phyloP scores from a whole-genome alignment of 805 yeast species.

The Brettanomyces naardenensis region DNA sequence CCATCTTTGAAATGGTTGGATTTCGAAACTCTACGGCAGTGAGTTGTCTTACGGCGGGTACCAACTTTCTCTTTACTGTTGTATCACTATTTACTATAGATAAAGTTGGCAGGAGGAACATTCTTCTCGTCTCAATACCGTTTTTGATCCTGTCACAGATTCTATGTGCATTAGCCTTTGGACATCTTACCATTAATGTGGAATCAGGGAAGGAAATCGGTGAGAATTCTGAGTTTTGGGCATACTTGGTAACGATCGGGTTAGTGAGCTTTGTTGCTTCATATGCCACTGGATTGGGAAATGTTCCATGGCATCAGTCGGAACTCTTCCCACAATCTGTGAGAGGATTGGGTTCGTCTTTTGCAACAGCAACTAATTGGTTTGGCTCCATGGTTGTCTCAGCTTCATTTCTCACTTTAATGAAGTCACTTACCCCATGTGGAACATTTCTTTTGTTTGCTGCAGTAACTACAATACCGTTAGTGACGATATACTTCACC shows the following conservation, averaged over 20 bases:
- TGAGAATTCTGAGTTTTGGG: conserved; percentile 29
- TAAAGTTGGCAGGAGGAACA: conserved; percentile 42
- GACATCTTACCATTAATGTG: conserved; percentile 32
- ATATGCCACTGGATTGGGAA: conserved; percentile 49
- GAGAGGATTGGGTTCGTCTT: conserved; percentile 40
- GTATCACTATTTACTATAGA: conserved; percentile 43
- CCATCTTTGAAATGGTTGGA: conserved; percentile 47
- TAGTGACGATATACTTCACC: conserved; percentile 36
- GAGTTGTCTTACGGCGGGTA: conserved; percentile 46
- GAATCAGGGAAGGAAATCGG: conserved; percentile 14
- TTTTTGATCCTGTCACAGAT: conserved; percentile 36
- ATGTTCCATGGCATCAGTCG: conserved; percentile 53
- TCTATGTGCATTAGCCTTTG: conserved; percentile 45
- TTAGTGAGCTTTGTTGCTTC: conserved; percentile 43
- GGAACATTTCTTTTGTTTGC: conserved; percentile 44
- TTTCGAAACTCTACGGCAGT: conserved; percentile 45
- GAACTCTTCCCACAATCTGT: conserved; percentile 50
- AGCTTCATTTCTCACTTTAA: conserved; percentile 44
- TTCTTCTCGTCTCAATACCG: conserved; percentile 38
- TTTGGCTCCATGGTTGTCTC: conserved; percentile 46
- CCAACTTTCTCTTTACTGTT: conserved; percentile 45
- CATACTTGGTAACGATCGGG: conserved; percentile 34
- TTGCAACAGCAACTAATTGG: conserved; percentile 34
- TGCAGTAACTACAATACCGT: conserved; percentile 34
- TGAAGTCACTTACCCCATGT: conserved; percentile 42